Conservation (phyloP, 1,284 basidiomycete species). For the Cerrena zonata region DNA sequence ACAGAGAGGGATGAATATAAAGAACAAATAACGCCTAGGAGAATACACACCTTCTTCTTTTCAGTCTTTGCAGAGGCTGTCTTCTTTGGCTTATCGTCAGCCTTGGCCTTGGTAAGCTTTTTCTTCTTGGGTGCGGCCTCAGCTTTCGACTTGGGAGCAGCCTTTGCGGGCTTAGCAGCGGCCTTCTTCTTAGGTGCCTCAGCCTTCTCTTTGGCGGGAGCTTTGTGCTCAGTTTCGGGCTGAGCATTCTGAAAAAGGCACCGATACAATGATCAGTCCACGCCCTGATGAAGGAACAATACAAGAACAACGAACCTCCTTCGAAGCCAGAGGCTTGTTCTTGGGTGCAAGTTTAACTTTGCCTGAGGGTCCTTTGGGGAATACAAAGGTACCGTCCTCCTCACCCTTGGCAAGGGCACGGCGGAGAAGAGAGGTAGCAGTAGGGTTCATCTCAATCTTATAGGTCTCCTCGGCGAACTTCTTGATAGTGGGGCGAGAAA, state of each 20-base stretch:
- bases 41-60: constrained; percentile 29
- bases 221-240: constrained; percentile 20
- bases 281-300: neutral
- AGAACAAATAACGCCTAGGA: neutral
- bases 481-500: constrained; percentile 88
- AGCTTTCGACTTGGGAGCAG: constrained; percentile 21
- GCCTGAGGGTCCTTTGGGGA: constrained; percentile 72
- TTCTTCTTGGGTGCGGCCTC: constrained; percentile 24
- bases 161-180: constrained; percentile 14
- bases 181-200: constrained; percentile 19
- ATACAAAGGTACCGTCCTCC: constrained; percentile 72
- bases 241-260: constrained; percentile 34
- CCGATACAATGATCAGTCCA: constrained; percentile 27
- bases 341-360: constrained; percentile 45
- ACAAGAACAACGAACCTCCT: constrained; percentile 47
- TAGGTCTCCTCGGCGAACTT: constrained; percentile 80
- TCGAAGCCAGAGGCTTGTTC: constrained; percentile 40
- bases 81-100: constrained; percentile 25
- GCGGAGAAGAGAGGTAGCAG: constrained; percentile 74
- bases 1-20: constrained; percentile 10
- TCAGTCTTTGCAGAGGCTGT: constrained; percentile 19
- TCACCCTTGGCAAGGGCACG: constrained; percentile 77
- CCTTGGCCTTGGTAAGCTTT: constrained; percentile 37
- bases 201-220: constrained; percentile 9
- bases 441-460: constrained; percentile 68